These are phyloP conservation scores for Komagataella pastoris DNA, from an alignment of 805 yeast species.

Conservation along the genomic window DNA sequence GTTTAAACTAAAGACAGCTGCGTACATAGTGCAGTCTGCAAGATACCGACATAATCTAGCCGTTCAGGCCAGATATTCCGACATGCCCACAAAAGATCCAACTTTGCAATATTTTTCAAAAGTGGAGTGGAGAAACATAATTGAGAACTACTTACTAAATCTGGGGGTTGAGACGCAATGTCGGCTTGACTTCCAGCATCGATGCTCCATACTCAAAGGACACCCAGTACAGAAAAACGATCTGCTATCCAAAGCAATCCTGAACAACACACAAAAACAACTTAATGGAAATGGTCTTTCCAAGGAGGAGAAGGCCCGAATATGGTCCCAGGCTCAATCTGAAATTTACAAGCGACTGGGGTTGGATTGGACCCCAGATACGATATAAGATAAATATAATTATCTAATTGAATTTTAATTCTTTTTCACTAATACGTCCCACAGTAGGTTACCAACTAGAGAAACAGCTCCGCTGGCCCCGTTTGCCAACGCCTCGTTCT, in stretches of 20 bases:
- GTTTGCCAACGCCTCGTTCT: too few species aligned
- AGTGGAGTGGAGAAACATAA: constrained; percentile 58
- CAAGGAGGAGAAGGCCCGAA: constrained; percentile 39
- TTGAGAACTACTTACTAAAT: constrained; percentile 54
- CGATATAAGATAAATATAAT: not conserved
- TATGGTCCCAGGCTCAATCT: constrained; percentile 56
- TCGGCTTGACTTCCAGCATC: constrained; percentile 44
- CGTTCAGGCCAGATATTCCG: constrained; percentile 11
- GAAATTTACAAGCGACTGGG: constrained; percentile 45
- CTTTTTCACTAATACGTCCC: not conserved
- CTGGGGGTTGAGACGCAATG: constrained; percentile 64
- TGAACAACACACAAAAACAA: constrained; percentile 5
- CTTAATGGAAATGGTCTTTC: constrained; percentile 24
- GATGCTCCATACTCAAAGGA: constrained; percentile 29
- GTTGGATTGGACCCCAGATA: constrained; percentile 43
- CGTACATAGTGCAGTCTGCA: constrained; percentile 46
- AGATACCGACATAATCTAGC: constrained; percentile 27
- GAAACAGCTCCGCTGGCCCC: not conserved
- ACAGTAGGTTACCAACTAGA: not conserved
- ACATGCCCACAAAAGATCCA: constrained; percentile 8
- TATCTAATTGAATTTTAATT: not conserved
- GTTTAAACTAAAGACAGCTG: constrained; percentile 47
- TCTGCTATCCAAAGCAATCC: constrained; percentile 8
- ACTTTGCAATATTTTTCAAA: constrained; percentile 11
- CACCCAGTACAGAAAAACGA: constrained; percentile 20